Evolutionary conservation across 768 basidiomycete species (phyloP), one percentile per base, ranked within the genome.

Genomic region (Lenzites betulinus): DNA sequence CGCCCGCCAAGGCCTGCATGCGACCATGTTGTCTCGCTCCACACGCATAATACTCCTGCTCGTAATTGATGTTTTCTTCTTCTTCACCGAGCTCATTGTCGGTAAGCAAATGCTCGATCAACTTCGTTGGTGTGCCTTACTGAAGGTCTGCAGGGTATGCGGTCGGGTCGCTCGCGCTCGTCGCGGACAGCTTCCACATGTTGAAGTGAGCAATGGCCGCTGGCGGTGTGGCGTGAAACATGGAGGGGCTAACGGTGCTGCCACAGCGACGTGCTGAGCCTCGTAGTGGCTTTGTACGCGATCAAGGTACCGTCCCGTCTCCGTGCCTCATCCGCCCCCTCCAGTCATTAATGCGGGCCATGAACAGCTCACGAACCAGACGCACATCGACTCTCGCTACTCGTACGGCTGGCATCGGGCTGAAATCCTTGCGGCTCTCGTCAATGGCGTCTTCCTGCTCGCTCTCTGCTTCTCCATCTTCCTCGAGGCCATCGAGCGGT

Each of bases 401-500:
- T 94, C 96, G 5, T 98, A 98, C 72, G 96, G 95, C n/a, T 98
- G 95, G 96, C 95, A 98, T 74, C 83, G 97, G 63, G 97, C 97
- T 18, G 95, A 97, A 71, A 95, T 97, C 62, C 83, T 98, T 7
- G 95, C 95, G 22, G 97, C 97, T 0, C 81, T 98, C 46, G 77
- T 98, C 66, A 99, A 99, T 69, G 97, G 97, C 52, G 94, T 98
- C 56, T 98, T 98, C 78, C 84, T 99, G 7, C 82, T 98, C 43
- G 97, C 97, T 0, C 84, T 98, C 0, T 99, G 97, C 76, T 95
- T 98, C 75, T 94, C 95, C 6, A 98, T 99, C 65, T 88, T 84
- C 47, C 77, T 98, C 66, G 96, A 99, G 72, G 95, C 97, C 6
- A 75, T 98, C 47, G 86, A 92, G 63, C 84, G 97, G 41, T 93